These are phyloP conservation scores for Candida gigantensis DNA, from an alignment of 1,139 yeast genomes.

Conservation along the genomic window DNA sequence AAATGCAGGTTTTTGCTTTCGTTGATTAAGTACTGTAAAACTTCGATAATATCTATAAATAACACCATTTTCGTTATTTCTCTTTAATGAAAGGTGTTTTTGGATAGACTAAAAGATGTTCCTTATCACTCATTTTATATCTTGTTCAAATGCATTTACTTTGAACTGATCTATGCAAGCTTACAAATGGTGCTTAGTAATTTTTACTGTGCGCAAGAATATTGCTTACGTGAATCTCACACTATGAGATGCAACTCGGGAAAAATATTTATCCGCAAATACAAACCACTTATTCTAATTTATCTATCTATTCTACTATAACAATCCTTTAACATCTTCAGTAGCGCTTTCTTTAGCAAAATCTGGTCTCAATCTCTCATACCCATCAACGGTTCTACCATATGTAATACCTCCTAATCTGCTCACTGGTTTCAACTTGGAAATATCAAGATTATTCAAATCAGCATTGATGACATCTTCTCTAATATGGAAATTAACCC, in stretches of 20 bases:
- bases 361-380: slow-evolving; percentile 45
- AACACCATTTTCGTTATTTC: too few species aligned
- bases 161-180: too few species aligned
- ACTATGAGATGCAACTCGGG: background rate
- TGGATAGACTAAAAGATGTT: too few species aligned
- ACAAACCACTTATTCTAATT: background rate
- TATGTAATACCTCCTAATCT: slow-evolving; percentile 60
- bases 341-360: slow-evolving; percentile 21
- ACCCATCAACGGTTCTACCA: slow-evolving; percentile 44
- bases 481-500: slow-evolving; percentile 56
- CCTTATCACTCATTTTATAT: too few species aligned
- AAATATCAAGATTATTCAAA: slow-evolving; percentile 41
- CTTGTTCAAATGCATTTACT: background rate
- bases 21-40: slow-evolving; percentile 4
- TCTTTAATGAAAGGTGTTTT: too few species aligned
- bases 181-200: slow-evolving; percentile 5
- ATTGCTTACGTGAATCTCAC: slow-evolving; percentile 1
- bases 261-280: background rate
- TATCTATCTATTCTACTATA: slow-evolving; percentile 3
- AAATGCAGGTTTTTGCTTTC: slow-evolving; percentile 6
- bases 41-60: slow-evolving; percentile 5
- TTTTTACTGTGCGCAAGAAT: background rate
- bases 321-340: slow-evolving; percentile 12
- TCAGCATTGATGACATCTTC: slow-evolving; percentile 53
- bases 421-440: slow-evolving; percentile 52